phyloP scores from a whole-genome alignment of 441 rosid species.

The Jatropha multifida region DNA sequence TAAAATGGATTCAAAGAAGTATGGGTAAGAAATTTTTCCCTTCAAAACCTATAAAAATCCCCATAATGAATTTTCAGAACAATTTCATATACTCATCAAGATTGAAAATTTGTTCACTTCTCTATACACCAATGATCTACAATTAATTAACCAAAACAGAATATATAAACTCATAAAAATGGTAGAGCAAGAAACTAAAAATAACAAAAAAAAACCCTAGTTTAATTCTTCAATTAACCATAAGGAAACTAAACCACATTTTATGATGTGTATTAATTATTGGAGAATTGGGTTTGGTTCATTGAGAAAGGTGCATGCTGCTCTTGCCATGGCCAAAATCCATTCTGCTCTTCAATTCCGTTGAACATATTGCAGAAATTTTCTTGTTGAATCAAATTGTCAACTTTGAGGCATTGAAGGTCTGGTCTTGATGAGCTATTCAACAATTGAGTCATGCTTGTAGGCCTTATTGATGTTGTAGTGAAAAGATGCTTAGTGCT shows the following conservation, averaged over 20 bases:
- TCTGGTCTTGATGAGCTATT: conserved; percentile 55
- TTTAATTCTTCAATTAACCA: conserved; percentile 8
- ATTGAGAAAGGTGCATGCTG: conserved; percentile 63
- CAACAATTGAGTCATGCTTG: conserved; percentile 48
- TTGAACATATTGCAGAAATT: conserved; percentile 74
- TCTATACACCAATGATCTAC: conserved; percentile 53
- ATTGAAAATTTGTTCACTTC: conserved; percentile 40
- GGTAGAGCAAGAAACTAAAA: conserved; percentile 4
- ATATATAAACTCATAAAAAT: conserved; percentile 18
- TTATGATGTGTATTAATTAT: conserved; percentile 25
- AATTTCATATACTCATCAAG: conserved; percentile 28
- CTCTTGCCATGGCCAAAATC: conserved; percentile 81
- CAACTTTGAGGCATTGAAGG: conserved; percentile 38
- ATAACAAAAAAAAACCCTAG: conserved; percentile 18
- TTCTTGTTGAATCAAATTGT: conserved; percentile 64
- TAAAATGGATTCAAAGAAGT: conserved; percentile 14
- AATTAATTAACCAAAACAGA: conserved; percentile 30
- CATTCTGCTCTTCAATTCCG: conserved; percentile 68
- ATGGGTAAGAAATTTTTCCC: conserved; percentile 39
- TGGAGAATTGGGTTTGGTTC: conserved; percentile 33
- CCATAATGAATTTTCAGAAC: conserved; percentile 27
- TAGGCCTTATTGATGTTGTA: conserved; percentile 49
- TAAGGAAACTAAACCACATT: conserved; percentile 15
- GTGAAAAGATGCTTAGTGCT: conserved; percentile 43
- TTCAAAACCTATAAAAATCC: conserved; percentile 29